These are phyloP conservation scores for Sarcocystis neurona DNA, from an alignment of 169 alveolate genomes.

Conservation along the genomic window DNA sequence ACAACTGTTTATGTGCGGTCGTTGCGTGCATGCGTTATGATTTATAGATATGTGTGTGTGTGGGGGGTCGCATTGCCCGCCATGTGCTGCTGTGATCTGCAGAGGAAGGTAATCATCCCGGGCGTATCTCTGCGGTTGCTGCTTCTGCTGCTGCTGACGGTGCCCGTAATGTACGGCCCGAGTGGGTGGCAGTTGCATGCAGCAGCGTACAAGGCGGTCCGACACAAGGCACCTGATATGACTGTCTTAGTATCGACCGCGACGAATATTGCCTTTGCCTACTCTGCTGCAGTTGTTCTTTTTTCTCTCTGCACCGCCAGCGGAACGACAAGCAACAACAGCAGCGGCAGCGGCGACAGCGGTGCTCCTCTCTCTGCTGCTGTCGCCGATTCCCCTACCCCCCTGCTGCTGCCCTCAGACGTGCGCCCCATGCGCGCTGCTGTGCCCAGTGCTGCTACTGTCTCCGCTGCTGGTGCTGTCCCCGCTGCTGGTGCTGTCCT, in stretches of 20 bases:
- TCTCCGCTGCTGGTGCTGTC: too few relatives aligned
- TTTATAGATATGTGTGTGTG: neutral
- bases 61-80: neutral
- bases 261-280: slow-evolving; percentile 13
- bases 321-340: too few relatives aligned
- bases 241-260: slow-evolving; percentile 15
- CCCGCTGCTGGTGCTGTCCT: too few relatives aligned
- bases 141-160: slow-evolving; percentile 1
- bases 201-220: neutral
- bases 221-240: neutral
- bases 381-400: too few relatives aligned
- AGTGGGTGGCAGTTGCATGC: slow-evolving; percentile 16
- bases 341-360: too few relatives aligned
- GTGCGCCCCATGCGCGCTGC: too few relatives aligned
- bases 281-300: neutral
- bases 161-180: neutral
- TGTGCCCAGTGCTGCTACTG: too few relatives aligned
- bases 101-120: neutral
- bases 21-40: neutral
- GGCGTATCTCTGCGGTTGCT: slow-evolving; percentile 9
- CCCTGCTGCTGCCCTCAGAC: too few relatives aligned
- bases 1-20: too few relatives aligned
- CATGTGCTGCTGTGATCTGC: neutral
- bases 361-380: too few relatives aligned
- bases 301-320: neutral